phyloP scores from a whole-genome alignment of 2,329 filamentous ascomycete species.

The Colletotrichum sidae region DNA sequence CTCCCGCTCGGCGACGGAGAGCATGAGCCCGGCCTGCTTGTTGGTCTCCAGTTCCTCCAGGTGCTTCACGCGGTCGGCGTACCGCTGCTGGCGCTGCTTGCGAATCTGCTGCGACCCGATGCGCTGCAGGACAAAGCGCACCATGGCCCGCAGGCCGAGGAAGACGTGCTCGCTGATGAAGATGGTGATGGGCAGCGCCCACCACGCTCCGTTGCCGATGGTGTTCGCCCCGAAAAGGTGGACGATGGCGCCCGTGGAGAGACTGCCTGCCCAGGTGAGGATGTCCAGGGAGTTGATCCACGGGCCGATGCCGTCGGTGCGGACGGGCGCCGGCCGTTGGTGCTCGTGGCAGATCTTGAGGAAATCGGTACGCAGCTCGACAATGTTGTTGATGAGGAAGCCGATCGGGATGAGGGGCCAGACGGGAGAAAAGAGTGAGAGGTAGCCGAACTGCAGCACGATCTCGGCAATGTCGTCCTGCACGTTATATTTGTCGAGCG shows the following conservation, averaged over 20 bases:
- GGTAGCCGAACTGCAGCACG: conserved; percentile 79
- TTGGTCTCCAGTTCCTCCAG: conserved; percentile 55
- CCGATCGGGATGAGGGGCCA: conserved; percentile 81
- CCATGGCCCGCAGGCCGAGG: conserved; percentile 65
- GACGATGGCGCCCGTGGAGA: conserved; percentile 78
- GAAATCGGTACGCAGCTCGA: conserved; percentile 81
- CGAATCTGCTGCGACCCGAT: conserved; percentile 55
- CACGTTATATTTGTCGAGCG: conserved; percentile 77
- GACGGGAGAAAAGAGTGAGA: conserved; percentile 78
- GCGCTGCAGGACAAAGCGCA: conserved; percentile 50
- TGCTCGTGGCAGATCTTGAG: conserved; percentile 82
- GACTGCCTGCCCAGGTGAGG: conserved; percentile 77
- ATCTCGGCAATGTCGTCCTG: conserved; percentile 80
- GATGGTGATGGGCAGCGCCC: conserved; percentile 75
- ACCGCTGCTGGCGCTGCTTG: conserved; percentile 52
- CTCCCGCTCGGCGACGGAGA: conserved; percentile 51
- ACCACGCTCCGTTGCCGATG: conserved; percentile 67
- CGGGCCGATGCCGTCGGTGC: conserved; percentile 79
- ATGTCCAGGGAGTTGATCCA: conserved; percentile 77
- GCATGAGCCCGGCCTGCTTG: conserved; percentile 46
- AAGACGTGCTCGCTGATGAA: conserved; percentile 81
- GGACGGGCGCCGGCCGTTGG: conserved; percentile 75
- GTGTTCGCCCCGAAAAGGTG: conserved; percentile 76
- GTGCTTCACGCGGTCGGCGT: conserved; percentile 50
- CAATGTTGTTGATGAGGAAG: conserved; percentile 82